Conservation (phyloP, 345 rosid genomes). For the Arabis alpina region DNA sequence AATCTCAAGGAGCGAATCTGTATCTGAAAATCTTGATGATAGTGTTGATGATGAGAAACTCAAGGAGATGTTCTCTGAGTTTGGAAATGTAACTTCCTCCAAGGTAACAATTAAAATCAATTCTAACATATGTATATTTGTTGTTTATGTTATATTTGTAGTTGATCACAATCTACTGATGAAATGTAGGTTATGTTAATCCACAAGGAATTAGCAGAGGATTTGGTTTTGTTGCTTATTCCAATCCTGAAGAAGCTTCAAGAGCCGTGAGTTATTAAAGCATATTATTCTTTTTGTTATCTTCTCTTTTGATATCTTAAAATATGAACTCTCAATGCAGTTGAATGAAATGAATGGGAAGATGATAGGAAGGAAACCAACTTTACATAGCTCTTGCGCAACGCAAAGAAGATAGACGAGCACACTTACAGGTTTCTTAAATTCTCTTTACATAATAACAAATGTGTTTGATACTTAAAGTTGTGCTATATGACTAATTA, state of each 20-base stretch:
- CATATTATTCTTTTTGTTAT: background rate
- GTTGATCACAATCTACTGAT: background rate
- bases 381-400: slow-evolving; percentile 73
- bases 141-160: background rate
- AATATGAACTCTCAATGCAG: slow-evolving; percentile 38
- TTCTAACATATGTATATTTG: background rate
- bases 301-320: background rate
- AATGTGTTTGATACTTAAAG: background rate
- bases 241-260: slow-evolving; percentile 68
- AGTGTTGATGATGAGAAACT: slow-evolving; percentile 57
- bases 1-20: slow-evolving; percentile 60
- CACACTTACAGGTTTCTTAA: slow-evolving; percentile 42
- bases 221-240: slow-evolving; percentile 72
- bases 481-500: background rate
- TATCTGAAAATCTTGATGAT: slow-evolving; percentile 72
- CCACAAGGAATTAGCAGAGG: slow-evolving; percentile 61
- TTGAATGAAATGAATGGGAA: slow-evolving; percentile 69
- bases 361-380: slow-evolving; percentile 66
- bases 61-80: slow-evolving; percentile 60
- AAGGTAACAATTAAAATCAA: slow-evolving; percentile 45
- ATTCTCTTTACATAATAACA: background rate
- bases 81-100: slow-evolving; percentile 64
- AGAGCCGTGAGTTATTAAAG: slow-evolving; percentile 53
- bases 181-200: slow-evolving; percentile 55
- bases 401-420: slow-evolving; percentile 72